Evolutionary conservation across 495 filamentous ascomycete genomes (phyloP), one percentile per base, ranked within the genome.

Genomic region (Penicillium steckii): DNA sequence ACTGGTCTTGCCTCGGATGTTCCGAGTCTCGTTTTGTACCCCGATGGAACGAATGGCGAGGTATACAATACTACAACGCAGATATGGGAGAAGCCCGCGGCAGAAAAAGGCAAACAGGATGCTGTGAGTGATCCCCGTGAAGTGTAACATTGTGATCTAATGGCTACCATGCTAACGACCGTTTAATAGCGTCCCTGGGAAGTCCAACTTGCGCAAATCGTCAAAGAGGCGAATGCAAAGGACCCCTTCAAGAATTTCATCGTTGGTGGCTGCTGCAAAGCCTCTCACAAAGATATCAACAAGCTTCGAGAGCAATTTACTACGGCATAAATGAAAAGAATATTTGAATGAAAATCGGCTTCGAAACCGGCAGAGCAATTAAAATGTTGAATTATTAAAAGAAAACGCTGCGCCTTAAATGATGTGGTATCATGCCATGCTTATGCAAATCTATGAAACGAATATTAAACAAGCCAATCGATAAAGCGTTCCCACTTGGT

Each of bases 21-120:
- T 6, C 84, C 84, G 5, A 69, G 59, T 49, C 59, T 89, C 46
- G 80, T 88, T 33, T 49, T 86, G 40, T 89, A 87, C 66, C 85
- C 85, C 6, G 85, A 89, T 68, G 84, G 84, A 1, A 85, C 85
- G 13, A 80, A 81, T 32, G 84, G 84, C 3, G 80, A 85, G 66
- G 72, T 80, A 7, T 88, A 88, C 61, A 79, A 88, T 61, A 80
- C 83, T 5, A 64, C 57, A 1, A 83, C 78, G 4, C 78, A 85
- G 64, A 66, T 61, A 51, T 88, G 85, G 85, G 77, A 73, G 61
- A 62, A 66, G 47, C 68, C 68, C 2, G 53, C 30, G 24, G 30
- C 25, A 30, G 17, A 46, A 27, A 41, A 38, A 13, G 46, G 51
- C 6, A 30, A 53, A 37, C 42, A 41, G 15, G 57, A 65, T 44